Evolutionary conservation across 805 yeast species (phyloP), one percentile per base, ranked within the genome.

Genomic region (Kuraishia molischiana): DNA sequence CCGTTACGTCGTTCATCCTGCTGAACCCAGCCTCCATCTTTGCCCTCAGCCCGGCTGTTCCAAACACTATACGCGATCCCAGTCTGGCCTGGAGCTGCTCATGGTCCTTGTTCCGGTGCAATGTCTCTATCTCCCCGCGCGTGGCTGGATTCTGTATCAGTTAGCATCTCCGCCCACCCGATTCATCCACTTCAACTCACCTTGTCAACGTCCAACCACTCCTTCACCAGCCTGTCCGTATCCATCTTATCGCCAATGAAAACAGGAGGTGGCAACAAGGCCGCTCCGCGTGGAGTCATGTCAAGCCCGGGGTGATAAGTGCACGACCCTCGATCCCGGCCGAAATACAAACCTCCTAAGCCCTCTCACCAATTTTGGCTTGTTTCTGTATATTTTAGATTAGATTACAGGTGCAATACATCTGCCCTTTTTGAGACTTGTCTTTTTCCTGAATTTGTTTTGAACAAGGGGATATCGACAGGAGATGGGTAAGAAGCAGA

Each of bases 21-120:
- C 76, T 72, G 53, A 84, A 87, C 0, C 98, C 97, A 0, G 96
- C 86, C 43, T 79, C 89, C 96, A 92, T 87, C 18, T 68, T 62
- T 2, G 95, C 74, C 20, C 98, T 66, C 35, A 92, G 70, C 0
- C 97, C 97, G 2, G 97, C 96, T 0, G 97, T 90, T 0, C 97
- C 97, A 58, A 90, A 90, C 10, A 77, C 62, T 20, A 89, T 79
- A 38, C 95, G 59, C n/a, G 51, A 47, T 32, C 70, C 51, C 22
- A 86, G 62, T 36, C 82, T 64, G 29, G 53, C 52, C 33, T 71
- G 73, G 29, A 86, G 62, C 37, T 63, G 74, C 0, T 50, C 57
- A 47, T 61, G 58, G 41, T 75, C 52, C 2, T 56, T 46, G 0
- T 44, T 41, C 1, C 52, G 50, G 11, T 66, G 64, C 5, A 85